phyloP scores from a whole-genome alignment of 2,329 filamentous ascomycete genomes.

The Ceratocystis ficicola region DNA sequence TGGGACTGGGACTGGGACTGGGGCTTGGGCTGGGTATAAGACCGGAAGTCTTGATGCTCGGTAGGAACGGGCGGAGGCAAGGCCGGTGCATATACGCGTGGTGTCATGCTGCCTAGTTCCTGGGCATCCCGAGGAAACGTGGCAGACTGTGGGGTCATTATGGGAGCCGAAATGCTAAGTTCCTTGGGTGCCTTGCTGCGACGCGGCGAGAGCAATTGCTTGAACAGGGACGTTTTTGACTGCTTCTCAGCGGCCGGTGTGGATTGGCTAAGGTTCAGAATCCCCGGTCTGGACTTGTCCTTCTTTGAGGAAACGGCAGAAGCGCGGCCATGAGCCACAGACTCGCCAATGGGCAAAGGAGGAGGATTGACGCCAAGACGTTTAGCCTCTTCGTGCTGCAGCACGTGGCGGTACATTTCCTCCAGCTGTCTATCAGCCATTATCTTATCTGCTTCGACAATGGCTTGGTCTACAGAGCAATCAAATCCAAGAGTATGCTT shows the following conservation, averaged over 20 bases:
- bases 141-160: slow-evolving; percentile 50
- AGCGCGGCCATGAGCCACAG: neutral
- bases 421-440: slow-evolving; percentile 76
- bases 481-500: slow-evolving; percentile 47
- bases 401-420: slow-evolving; percentile 79
- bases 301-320: slow-evolving; percentile 31
- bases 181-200: slow-evolving; percentile 36
- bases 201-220: slow-evolving; percentile 48
- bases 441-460: slow-evolving; percentile 61
- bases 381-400: slow-evolving; percentile 72
- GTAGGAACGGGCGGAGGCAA: slow-evolving; percentile 39
- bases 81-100: slow-evolving; percentile 45
- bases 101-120: slow-evolving; percentile 47
- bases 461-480: slow-evolving; percentile 60
- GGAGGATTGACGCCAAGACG: slow-evolving; percentile 36
- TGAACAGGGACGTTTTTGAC: slow-evolving; percentile 47
- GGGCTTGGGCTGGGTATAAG: slow-evolving; percentile 30
- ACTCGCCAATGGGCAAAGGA: slow-evolving; percentile 17
- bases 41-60: slow-evolving; percentile 28
- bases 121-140: slow-evolving; percentile 46
- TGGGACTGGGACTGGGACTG: slow-evolving; percentile 1
- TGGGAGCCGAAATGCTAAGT: slow-evolving; percentile 51
- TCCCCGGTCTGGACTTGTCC: slow-evolving; percentile 38
- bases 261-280: slow-evolving; percentile 36
- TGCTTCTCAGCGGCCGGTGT: slow-evolving; percentile 36